Evolutionary conservation across 495 filamentous ascomycete species (phyloP), one percentile per base, ranked within the genome.

Genomic region (Neurospora sp.): DNA sequence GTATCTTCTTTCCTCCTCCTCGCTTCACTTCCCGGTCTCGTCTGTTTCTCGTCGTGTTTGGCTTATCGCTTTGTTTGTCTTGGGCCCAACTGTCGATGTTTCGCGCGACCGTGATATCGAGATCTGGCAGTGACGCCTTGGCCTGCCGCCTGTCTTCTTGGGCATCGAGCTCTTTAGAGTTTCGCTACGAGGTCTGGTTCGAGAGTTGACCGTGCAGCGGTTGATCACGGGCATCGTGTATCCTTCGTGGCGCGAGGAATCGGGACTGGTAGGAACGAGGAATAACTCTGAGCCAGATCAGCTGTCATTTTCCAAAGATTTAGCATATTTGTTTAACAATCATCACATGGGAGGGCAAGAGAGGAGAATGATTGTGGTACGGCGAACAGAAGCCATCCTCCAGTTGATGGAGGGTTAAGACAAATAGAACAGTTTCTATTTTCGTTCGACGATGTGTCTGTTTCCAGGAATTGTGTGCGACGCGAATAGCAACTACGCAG

Each of bases 11-110:
- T 20, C 8, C 1, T 11, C 44, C 18, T 5, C 8, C 8, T 46
- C 31, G 31, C 31, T 20, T 20, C 44, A 5, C 9, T 10, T 20
- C 4, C 44, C 0, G 1, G 0, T 20, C n/a, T 20, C 44, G 44
- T n/a, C 44, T 20, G 3, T 48, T 20, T 18, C 18, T 48, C 44
- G n/a, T 48, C 44, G 9, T 20, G 10, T 3, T 9, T n/a, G 1
- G 8, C 44, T 1, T 48, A 23, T 48, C 44, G 9, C 44, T 11
- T 23, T 11, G n/a, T 23, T 48, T 4, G 44, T 9, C n/a, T 11
- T 5, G 4, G 44, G 4, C 3, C 44, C n/a, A 1, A 8, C 42
- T 9, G 1, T 2, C 4, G 1, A 12, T 0, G 1, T 12, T 4
- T 0, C 46, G n/a, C 4, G 1, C 4, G 4, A 23, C 5, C 46